Evolutionary conservation across 305 asterid species (phyloP), one percentile per base, ranked within the genome.

Genomic region (Fraxinus angustifolia): DNA sequence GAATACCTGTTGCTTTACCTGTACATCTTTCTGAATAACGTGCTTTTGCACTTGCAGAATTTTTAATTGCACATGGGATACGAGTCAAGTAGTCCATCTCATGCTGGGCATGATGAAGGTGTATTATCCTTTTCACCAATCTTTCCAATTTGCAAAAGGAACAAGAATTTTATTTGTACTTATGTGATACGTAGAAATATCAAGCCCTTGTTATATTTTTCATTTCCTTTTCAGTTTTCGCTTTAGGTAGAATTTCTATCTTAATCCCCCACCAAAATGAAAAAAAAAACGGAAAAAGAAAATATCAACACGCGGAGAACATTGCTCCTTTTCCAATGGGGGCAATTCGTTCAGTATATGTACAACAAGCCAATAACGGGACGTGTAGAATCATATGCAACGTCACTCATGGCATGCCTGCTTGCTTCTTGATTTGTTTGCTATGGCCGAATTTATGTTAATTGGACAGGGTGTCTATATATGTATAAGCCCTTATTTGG

Each of bases 21-120:
- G 75, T 68, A 68, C 40, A 6, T 31, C 19, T 68, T 31, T 68
- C 75, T 50, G 71, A 75, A 12, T 62, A 80, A 40, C 30, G 77
- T 42, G 19, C 67, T 67, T 71, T 70, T 80, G 62, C 12, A 56
- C 6, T 80, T 78, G 16, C 56, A 82, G 87, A 80, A 19, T 67
- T 62, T 81, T 28, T 77, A 10, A 72, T 67, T 50, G 34, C 36
- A 68, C 77, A 90, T 90, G 92, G 92, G 88, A 30, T 84, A 77
- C 56, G 92, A 88, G 81, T 48, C 84, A 70, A 86, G 88, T 71
- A 81, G 88, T 82, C 58, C 89, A 83, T 88, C 86, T 58, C 88
- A 82, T 2, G 88, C 79, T 68, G 89, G 70, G 65, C 91, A 82
- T 56, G 91, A 90, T 34, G 92, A 90, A 73, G 91, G 92, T 89